A percentile compares a stretch with the other conserved stretches of the same genome.
Evolutionary conservation across 352 stramenopile species (phyloP).

Genomic region (Lagenidium giganteum): DNA sequence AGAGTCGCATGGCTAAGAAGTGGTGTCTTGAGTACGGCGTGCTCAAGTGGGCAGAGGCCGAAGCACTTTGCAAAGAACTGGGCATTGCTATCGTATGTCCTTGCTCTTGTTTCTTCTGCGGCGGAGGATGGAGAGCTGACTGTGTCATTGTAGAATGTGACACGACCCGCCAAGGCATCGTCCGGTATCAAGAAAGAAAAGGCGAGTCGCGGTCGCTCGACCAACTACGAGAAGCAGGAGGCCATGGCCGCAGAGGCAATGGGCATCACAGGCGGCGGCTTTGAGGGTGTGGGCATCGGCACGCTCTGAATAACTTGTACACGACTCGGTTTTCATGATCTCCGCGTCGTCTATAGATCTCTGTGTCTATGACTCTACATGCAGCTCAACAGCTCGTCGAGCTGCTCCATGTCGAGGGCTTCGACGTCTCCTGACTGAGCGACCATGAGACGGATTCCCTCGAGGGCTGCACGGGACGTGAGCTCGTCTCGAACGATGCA

Average conservation of each 20-base stretch:
- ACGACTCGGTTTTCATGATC: too few relatives aligned
- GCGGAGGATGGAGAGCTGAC: conserved; percentile 6
- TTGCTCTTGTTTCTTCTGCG: background rate
- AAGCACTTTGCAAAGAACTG: conserved; percentile 72
- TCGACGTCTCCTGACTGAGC: too few relatives aligned
- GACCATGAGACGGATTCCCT: background rate
- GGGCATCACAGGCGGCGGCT: conserved; percentile 38
- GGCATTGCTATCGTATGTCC: conserved; percentile 52
- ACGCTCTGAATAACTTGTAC: conserved; percentile 33
- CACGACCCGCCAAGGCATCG: conserved; percentile 31
- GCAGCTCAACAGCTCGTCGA: too few relatives aligned
- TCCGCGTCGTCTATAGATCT: too few relatives aligned
- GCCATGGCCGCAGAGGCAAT: conserved; percentile 44
- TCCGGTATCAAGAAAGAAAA: conserved; percentile 38
- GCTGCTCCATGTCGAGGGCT: too few relatives aligned
- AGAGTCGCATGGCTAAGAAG: conserved; percentile 85
- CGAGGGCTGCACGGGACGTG: background rate
- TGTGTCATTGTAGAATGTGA: conserved; percentile 42
- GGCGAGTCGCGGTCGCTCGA: conserved; percentile 8
- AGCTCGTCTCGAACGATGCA: conserved; percentile 7
- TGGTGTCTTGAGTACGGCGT: conserved; percentile 90
- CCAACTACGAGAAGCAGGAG: conserved; percentile 35
- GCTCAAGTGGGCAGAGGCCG: conserved; percentile 81
- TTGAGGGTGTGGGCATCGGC: conserved; percentile 60
- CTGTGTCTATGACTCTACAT: too few relatives aligned